Conservation (phyloP, 495 filamentous ascomycete species). For the Articulospora tetracladia region DNA sequence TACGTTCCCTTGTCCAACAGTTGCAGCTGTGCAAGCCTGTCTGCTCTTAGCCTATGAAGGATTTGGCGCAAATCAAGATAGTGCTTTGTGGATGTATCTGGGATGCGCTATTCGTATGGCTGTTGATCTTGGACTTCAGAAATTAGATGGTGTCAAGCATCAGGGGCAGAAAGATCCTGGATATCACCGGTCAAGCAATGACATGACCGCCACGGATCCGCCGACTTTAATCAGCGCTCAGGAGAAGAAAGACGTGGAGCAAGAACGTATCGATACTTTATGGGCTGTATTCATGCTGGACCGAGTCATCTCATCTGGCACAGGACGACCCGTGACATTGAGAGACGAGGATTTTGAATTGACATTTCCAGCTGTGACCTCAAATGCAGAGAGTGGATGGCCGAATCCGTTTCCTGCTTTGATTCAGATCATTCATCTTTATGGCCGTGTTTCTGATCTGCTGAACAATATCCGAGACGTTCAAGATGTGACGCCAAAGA, state of each 20-base stretch:
- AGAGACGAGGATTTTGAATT: slow-evolving; percentile 80
- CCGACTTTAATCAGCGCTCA: slow-evolving; percentile 43
- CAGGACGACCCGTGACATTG: slow-evolving; percentile 73
- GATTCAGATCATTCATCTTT: slow-evolving; percentile 78
- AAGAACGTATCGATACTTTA: slow-evolving; percentile 76
- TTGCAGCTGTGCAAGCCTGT: slow-evolving; percentile 76
- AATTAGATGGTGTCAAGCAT: slow-evolving; percentile 68
- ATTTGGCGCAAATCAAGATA: slow-evolving; percentile 81
- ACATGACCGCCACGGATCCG: slow-evolving; percentile 25
- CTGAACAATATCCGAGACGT: slow-evolving; percentile 77
- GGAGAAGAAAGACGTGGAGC: slow-evolving; percentile 57
- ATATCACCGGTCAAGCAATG: slow-evolving; percentile 30
- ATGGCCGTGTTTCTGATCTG: slow-evolving; percentile 75
- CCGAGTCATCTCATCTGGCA: slow-evolving; percentile 79
- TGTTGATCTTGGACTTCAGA: slow-evolving; percentile 78
- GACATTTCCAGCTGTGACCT: slow-evolving; percentile 58
- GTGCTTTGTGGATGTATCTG: slow-evolving; percentile 86
- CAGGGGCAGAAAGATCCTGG: slow-evolving; percentile 53
- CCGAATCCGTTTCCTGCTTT: slow-evolving; percentile 74
- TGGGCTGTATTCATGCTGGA: slow-evolving; percentile 87
- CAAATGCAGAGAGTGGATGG: slow-evolving; percentile 58
- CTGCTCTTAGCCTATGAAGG: slow-evolving; percentile 80
- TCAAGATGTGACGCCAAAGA: slow-evolving; percentile 69
- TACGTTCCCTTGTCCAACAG: slow-evolving; percentile 71
- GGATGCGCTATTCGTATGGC: slow-evolving; percentile 84